Evolutionary conservation across 1,284 basidiomycete genomes (phyloP).

Genomic region (Sparassis latifolia): DNA sequence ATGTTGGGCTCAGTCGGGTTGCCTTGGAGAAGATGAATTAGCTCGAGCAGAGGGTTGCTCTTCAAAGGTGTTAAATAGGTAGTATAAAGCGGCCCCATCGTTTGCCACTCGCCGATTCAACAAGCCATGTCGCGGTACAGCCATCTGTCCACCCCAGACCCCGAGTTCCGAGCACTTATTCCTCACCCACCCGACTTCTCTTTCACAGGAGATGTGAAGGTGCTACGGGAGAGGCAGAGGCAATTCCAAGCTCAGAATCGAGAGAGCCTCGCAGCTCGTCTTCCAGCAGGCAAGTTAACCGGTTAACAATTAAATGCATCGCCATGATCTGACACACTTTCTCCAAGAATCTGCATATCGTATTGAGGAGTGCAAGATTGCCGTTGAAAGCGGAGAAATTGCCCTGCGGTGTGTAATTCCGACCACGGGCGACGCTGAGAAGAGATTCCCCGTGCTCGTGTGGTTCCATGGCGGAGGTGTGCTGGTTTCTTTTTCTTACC

Average conservation of each 20-base stretch:
- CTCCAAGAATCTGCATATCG: conserved; percentile 1
- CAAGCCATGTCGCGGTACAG: background rate
- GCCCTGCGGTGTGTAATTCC: conserved; percentile 7
- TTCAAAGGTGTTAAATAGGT: too few relatives aligned
- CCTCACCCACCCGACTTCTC: background rate
- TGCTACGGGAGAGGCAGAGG: too few relatives aligned
- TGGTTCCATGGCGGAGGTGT: conserved; percentile 16
- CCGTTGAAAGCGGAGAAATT: conserved; percentile 12
- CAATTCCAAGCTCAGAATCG: background rate
- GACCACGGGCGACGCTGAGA: background rate
- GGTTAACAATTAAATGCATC: background rate
- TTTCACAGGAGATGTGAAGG: background rate
- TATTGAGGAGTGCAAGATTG: conserved; percentile 9
- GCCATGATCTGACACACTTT: background rate
- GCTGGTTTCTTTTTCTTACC: too few relatives aligned
- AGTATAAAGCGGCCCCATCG: too few relatives aligned
- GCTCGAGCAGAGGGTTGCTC: too few relatives aligned
- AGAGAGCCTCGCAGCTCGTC: background rate
- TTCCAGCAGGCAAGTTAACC: background rate
- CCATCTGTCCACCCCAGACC: background rate
- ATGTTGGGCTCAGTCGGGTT: too few relatives aligned
- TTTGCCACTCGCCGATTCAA: too few relatives aligned
- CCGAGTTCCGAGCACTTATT: background rate
- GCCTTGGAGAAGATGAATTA: too few relatives aligned
- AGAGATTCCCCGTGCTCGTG: conserved; percentile 9